Evolutionary conservation across 2,329 filamentous ascomycete genomes (phyloP), one percentile per base, ranked within the genome.

Genomic region (Phaeosphaeria sp.): DNA sequence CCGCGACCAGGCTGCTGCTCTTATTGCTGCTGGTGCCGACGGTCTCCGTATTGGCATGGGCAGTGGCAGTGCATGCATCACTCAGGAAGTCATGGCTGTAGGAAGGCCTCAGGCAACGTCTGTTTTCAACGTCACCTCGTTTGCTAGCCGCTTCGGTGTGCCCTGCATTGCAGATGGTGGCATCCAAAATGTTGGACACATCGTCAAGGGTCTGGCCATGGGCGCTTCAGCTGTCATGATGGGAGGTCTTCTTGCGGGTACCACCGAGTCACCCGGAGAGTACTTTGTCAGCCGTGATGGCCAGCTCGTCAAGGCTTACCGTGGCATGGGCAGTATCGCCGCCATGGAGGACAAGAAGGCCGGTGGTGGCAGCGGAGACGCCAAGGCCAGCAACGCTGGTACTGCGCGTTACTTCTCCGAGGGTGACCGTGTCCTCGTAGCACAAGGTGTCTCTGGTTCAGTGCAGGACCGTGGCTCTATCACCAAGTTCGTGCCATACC

Each of bases 301-400:
- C 65, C 96, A 98, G 86, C 89, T 99, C 53, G 94, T 99, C 80
- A 99, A 99, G 86, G 93, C 95, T 42, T 99, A 99, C 86, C 91
- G 95, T 80, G 95, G 95, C 59, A 99, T 99, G 95, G 95, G 95
- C 67, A 93, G 90, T 80, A 99, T 99, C 76, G 95, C 97, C 73
- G 95, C 95, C 67, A 99, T 99, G 95, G 93, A 98, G 82, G 94
- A 98, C 82, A 97, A 95, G 87, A 97, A 97, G 85, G 93, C 93
- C 11, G 92, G 91, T 54, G 84, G 80, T 58, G 90, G 89, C 66
- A 82, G 83, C 72, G 91, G 88, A 78, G 87, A 93, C 79, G 81
- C 82, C 69, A 87, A 89, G 77, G 82, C 84, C n/a, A 84, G 82
- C 77, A 99, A 98, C 77, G 95, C 95, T 55, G 95, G 95, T 74